Percentiles rank a stretch among this genome's conserved stretches.
phyloP scores from a whole-genome alignment of 169 alveolate species.

The Plasmodium reichenowi region DNA sequence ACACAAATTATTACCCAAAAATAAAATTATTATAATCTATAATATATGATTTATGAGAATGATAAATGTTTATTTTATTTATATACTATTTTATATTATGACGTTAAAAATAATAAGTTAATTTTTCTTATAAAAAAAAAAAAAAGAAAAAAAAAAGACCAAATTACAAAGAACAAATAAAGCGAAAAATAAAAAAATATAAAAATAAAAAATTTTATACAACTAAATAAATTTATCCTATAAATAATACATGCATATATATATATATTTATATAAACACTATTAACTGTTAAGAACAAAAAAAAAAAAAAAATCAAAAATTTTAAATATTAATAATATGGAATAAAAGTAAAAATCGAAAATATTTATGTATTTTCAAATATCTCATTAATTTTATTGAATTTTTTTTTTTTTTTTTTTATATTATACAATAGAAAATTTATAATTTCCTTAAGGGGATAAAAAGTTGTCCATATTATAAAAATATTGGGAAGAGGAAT shows the following conservation, averaged over 20 bases:
- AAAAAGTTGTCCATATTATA: conserved; percentile 8
- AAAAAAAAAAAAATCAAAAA: conserved; percentile 6
- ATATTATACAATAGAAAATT: conserved; percentile 25
- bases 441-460: conserved; percentile 29
- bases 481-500: conserved; percentile 22
- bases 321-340: conserved; percentile 6
- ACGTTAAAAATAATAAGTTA: no score
- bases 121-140: no score
- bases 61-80: not conserved
- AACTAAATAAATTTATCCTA: conserved; percentile 6
- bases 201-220: conserved; percentile 7
- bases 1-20: conserved; percentile 16
- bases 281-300: conserved; percentile 28
- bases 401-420: conserved; percentile 12
- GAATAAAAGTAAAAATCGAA: conserved; percentile 33
- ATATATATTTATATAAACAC: not conserved
- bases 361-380: conserved; percentile 16
- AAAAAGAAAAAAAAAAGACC: not conserved
- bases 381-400: conserved; percentile 20
- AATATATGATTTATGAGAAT: not conserved
- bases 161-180: not conserved
- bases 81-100: no score
- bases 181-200: conserved; percentile 15
- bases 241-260: conserved; percentile 51
- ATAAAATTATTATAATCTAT: not conserved